Base-by-base conservation (phyloP, 257 asterid species). In the Thymus mandschuricus region DNA sequence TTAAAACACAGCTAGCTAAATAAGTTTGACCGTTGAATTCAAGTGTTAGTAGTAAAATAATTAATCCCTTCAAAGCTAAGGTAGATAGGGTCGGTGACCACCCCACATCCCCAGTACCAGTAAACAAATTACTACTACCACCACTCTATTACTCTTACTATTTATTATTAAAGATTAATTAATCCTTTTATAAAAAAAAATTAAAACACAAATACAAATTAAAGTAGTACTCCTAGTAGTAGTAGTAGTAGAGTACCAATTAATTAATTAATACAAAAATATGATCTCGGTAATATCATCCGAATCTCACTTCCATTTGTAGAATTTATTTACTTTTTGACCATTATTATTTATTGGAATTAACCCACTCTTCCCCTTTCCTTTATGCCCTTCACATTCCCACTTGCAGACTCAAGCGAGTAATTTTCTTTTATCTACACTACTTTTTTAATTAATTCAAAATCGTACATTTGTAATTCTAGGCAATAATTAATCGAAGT, bases 1-100 rank as follows among this genome's bases (percentile, higher is more conserved):
- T 46, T 76, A 74, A 43, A 60, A 68, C 21, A 78, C 81, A 64
- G 86, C 60, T 61, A 81, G 21, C 21, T 21, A 21, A 21, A 52
- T 44, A 15, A 76, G 79, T 84, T 87, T 87, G 92, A 87, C 92
- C 88, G 83, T 84, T 76, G 81, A 81, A 81, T 21, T 21, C 6
- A 50, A 76, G 78, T 85, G 84, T 87, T 89, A 87, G 3, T 6
- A 44, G 49, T 44, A 44, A 84, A 84, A 79, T 44, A 80, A 21
- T 21, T 78, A 78, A 30, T 30, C 38, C 38, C 38, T 34, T 34
- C 38, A 63, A 63, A 63, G 41, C n/a, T 41, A 63, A n/a, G 66
- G 66, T 60, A 12, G 64, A 9, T 31, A 38, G 48, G 38, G 66
- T 6, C 49, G 66, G 66, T 52, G 52, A 62, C 81, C 75, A 28